Conservation (phyloP, 495 filamentous ascomycete genomes). For the Recurvomyces mirabilis region DNA sequence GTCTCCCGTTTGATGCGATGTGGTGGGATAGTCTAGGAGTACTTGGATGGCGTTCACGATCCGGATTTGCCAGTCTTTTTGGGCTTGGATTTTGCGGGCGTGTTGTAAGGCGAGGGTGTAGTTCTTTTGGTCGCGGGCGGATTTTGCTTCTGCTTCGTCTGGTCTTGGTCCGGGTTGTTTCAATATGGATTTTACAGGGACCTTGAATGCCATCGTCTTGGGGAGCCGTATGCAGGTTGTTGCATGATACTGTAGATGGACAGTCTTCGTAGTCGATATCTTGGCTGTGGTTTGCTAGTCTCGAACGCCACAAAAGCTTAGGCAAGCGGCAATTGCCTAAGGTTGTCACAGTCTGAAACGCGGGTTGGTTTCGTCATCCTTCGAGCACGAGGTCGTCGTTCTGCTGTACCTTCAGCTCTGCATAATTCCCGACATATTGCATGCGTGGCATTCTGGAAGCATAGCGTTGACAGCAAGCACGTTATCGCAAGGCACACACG, state of each 20-base stretch:
- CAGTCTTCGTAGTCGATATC: neutral
- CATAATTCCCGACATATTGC: no score
- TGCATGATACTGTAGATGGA: neutral
- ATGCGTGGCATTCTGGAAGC: no score
- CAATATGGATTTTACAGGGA: conserved; percentile 29
- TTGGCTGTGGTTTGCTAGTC: neutral
- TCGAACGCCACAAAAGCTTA: neutral
- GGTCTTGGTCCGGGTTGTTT: conserved; percentile 37
- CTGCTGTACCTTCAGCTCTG: no score
- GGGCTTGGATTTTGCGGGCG: conserved; percentile 65
- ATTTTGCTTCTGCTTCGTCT: conserved; percentile 11
- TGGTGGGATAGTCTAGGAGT: conserved; percentile 51
- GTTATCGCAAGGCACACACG: no score
- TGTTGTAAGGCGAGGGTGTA: conserved; percentile 62
- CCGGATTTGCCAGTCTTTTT: conserved; percentile 57
- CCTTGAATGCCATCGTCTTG: conserved; percentile 5
- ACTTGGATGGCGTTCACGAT: conserved; percentile 60
- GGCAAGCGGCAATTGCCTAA: no score
- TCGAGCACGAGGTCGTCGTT: neutral
- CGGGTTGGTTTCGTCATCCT: conserved; percentile 4
- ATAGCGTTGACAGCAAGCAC: no score
- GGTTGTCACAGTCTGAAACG: no score
- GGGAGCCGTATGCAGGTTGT: neutral
- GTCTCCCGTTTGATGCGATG: conserved; percentile 42
- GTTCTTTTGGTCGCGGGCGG: conserved; percentile 39